Percentiles rank a stretch among this genome's conserved stretches.
These are phyloP conservation scores for Hydrangea macrophylla DNA, from an alignment of 148 eudicot species.

Conservation along the genomic window DNA sequence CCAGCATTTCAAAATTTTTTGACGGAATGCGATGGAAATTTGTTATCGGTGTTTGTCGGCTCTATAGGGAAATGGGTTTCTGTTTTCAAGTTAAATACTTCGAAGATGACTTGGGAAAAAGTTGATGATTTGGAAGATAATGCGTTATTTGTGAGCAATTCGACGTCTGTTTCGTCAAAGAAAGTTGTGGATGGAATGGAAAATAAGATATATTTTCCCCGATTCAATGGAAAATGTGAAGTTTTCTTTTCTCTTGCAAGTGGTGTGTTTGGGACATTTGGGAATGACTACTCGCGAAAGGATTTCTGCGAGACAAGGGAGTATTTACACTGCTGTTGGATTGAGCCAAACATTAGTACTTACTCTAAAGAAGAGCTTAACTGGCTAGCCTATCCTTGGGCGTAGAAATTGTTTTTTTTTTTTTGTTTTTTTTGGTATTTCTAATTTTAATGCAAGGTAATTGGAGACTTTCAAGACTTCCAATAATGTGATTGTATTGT, in stretches of 20 bases:
- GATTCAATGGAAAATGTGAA: neutral
- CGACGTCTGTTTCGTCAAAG: neutral
- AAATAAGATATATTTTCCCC: constrained; percentile 7
- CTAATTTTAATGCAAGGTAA: no score
- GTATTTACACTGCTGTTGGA: neutral
- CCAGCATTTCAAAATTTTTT: neutral
- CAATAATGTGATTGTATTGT: no score
- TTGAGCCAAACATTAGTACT: neutral
- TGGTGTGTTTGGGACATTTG: neutral
- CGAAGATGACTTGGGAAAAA: neutral
- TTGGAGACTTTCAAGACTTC: no score
- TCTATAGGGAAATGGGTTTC: neutral
- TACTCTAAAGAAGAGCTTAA: constrained; percentile 8
- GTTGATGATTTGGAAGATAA: neutral
- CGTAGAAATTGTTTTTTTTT: no score
- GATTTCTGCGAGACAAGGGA: neutral
- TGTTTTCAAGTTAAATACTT: neutral
- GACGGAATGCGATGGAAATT: neutral
- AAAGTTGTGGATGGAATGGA: constrained; percentile 1
- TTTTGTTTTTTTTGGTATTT: no score
- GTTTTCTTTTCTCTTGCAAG: neutral
- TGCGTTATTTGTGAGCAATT: neutral
- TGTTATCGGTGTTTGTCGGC: neutral
- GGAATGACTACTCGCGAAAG: neutral
- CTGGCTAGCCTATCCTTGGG: neutral